Evolutionary conservation across 306 rosid genomes (phyloP).

Genomic region (Citrullus colocynthis): DNA sequence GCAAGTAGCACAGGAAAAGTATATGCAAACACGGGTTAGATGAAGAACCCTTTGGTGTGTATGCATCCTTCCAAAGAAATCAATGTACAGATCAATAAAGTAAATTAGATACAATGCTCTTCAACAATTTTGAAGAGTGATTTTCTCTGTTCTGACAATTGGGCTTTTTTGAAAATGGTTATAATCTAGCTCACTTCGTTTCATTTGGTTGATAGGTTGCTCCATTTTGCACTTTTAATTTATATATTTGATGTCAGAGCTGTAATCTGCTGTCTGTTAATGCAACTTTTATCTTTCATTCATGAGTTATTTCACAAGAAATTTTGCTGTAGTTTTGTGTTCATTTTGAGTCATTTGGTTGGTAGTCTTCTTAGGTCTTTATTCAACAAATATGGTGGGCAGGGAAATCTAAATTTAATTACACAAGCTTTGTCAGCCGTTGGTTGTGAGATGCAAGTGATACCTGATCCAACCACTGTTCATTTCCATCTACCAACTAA

Average conservation of each 20-base stretch:
- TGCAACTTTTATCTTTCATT: background rate
- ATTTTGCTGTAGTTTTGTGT: background rate
- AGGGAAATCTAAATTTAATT: constrained; percentile 95
- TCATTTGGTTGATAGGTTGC: background rate
- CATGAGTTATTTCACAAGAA: background rate
- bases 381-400: constrained; percentile 26
- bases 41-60: background rate
- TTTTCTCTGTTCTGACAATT: background rate
- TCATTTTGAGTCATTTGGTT: constrained; percentile 9
- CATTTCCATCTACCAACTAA: constrained; percentile 80
- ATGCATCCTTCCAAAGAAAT: background rate
- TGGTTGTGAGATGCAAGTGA: constrained; percentile 71
- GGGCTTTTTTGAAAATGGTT: background rate
- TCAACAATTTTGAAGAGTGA: background rate
- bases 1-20: background rate
- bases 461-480: constrained; percentile 95
- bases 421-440: constrained; percentile 95
- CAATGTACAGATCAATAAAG: background rate
- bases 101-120: background rate
- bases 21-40: background rate
- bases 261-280: background rate
- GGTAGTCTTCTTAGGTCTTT: constrained; percentile 7
- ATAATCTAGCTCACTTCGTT: background rate
- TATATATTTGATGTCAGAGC: background rate
- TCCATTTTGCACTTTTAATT: background rate